A percentile compares a stretch with the other conserved stretches of the same genome.
Evolutionary conservation across 2,329 filamentous ascomycete species (phyloP).

Genomic region (Plenodomus tracheiphilus): DNA sequence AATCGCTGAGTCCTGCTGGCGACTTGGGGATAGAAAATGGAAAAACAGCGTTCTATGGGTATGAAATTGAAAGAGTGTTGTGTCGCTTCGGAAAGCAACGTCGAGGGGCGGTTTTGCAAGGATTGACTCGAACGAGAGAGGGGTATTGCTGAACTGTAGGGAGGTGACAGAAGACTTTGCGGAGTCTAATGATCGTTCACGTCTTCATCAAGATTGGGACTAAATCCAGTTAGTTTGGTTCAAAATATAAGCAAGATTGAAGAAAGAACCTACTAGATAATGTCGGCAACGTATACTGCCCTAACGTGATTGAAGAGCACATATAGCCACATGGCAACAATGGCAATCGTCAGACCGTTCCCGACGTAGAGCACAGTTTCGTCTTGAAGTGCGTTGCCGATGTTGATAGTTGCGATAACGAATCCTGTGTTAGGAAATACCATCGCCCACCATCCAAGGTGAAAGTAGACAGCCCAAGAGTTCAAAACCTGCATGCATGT

Average conservation of each 20-base stretch:
- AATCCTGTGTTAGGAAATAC: slow-evolving; percentile 51
- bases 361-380: slow-evolving; percentile 45
- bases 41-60: background rate
- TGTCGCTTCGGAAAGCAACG: slow-evolving; percentile 3
- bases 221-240: too few species aligned
- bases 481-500: slow-evolving; percentile 31
- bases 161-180: too few species aligned
- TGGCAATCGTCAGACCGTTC: slow-evolving; percentile 55
- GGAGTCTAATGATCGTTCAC: slow-evolving; percentile 40
- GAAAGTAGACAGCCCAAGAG: slow-evolving; percentile 55
- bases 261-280: slow-evolving; percentile 49
- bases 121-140: background rate
- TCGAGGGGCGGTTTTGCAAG: background rate
- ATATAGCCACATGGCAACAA: slow-evolving; percentile 59
- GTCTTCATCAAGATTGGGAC: slow-evolving; percentile 62
- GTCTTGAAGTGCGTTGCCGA: slow-evolving; percentile 42
- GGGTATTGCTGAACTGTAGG: too few species aligned
- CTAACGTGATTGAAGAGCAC: slow-evolving; percentile 56
- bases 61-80: slow-evolving; percentile 19
- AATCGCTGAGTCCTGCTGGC: slow-evolving; percentile 25
- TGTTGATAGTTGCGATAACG: slow-evolving; percentile 48
- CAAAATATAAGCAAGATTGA: too few species aligned
- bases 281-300: slow-evolving; percentile 57
- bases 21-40: slow-evolving; percentile 9
- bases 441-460: slow-evolving; percentile 66